Conservation (phyloP, 331 rosid genomes). For the Malus hybrid region DNA sequence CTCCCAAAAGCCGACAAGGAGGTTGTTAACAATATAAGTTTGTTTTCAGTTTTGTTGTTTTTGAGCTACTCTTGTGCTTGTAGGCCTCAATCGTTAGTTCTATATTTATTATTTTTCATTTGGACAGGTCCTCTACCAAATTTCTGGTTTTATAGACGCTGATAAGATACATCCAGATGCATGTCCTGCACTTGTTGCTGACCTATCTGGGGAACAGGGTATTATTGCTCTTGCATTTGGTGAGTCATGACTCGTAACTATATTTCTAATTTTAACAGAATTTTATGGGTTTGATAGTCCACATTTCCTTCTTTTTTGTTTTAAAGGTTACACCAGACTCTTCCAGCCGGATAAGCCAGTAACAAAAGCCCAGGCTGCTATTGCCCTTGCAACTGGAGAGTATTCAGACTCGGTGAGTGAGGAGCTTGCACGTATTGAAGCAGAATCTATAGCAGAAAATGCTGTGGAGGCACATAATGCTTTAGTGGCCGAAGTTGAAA, state of each 20-base stretch:
- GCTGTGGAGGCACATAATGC: conserved; percentile 93
- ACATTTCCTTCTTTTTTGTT: not conserved
- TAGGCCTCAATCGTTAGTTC: conserved; percentile 16
- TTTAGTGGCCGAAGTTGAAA: conserved; percentile 90
- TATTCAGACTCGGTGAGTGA: conserved; percentile 80
- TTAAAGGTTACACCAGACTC: conserved; percentile 75
- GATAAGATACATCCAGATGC: conserved; percentile 93
- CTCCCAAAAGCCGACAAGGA: conserved; percentile 91
- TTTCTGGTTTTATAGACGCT: conserved; percentile 87
- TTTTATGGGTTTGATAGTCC: not conserved
- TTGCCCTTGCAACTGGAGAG: conserved; percentile 94
- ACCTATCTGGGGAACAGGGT: conserved; percentile 87
- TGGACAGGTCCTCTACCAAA: conserved; percentile 59
- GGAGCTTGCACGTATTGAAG: conserved; percentile 97
- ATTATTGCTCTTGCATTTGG: conserved; percentile 95
- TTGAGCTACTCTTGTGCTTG: conserved; percentile 15
- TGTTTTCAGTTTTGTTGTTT: conserved; percentile 6
- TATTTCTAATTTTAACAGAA: not conserved
- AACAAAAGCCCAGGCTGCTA: conserved; percentile 93
- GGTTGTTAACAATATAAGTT: conserved; percentile 40
- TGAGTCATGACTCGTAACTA: conserved; percentile 27
- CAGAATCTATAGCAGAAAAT: conserved; percentile 89
- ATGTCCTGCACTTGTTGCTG: conserved; percentile 95
- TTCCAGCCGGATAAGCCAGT: conserved; percentile 96
- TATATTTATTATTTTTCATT: conserved; percentile 16